A percentile compares a stretch with the other conserved stretches of the same genome.
Evolutionary conservation across 768 basidiomycete genomes (phyloP).

Genomic region (Strobilomyces dryophilus): DNA sequence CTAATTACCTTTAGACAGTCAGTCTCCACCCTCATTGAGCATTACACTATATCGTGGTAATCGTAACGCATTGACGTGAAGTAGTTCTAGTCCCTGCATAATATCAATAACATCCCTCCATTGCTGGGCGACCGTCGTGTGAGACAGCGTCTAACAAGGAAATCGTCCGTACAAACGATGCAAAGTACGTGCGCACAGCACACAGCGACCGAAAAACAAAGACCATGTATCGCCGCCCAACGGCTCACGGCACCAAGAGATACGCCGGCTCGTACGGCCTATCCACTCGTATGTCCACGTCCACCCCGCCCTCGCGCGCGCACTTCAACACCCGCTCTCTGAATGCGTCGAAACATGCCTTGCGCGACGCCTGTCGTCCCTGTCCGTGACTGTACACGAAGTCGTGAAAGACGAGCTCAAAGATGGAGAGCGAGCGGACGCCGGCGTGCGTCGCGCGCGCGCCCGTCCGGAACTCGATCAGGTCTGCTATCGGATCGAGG

Average conservation of each 20-base stretch:
- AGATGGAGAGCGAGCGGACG: constrained; percentile 10
- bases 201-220: too few relatives aligned
- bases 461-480: constrained; percentile 19
- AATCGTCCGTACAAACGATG: too few relatives aligned
- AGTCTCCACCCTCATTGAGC: neutral
- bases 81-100: neutral
- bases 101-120: too few relatives aligned
- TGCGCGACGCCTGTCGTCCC: constrained; percentile 11
- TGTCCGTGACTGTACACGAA: constrained; percentile 13
- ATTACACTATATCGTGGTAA: neutral
- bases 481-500: constrained; percentile 11
- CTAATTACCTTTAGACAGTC: neutral
- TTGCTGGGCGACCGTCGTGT: too few relatives aligned
- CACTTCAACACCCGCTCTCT: constrained; percentile 17
- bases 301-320: constrained; percentile 20
- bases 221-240: neutral
- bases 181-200: too few relatives aligned
- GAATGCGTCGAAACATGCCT: constrained; percentile 18
- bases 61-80: neutral
- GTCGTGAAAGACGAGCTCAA: constrained; percentile 25
- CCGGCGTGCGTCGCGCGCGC: constrained; percentile 5
- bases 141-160: too few relatives aligned
- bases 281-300: constrained; percentile 23
- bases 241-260: constrained; percentile 12
- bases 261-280: constrained; percentile 26